phyloP scores from a whole-genome alignment of 768 basidiomycete genomes.

The Termitomyces sp. region DNA sequence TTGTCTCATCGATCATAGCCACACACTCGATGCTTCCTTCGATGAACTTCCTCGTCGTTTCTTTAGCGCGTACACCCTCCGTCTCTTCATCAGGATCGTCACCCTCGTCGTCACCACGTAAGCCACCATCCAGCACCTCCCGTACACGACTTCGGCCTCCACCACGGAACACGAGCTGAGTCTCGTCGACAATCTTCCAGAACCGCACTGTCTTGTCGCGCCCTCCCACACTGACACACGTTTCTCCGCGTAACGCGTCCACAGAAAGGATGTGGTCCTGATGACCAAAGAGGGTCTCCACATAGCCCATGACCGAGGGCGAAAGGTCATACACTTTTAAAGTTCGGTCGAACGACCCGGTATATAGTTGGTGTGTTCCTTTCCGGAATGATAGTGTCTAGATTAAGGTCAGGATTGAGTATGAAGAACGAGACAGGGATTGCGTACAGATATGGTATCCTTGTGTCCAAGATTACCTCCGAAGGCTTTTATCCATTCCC shows the following conservation, averaged over 20 bases:
- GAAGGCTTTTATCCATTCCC: conserved; percentile 78
- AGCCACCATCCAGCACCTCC: conserved; percentile 78
- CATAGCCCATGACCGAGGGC: conserved; percentile 79
- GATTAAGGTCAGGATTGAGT: conserved; percentile 2
- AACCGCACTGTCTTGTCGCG: conserved; percentile 90
- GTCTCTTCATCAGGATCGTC: conserved; percentile 33
- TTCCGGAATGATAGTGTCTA: conserved; percentile 77
- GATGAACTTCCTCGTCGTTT: conserved; percentile 52
- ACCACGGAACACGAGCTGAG: conserved; percentile 92
- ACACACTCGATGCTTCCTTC: conserved; percentile 93
- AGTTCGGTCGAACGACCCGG: conserved; percentile 83
- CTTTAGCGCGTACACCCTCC: conserved; percentile 27
- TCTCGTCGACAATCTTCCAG: conserved; percentile 97
- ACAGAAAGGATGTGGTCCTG: conserved; percentile 83
- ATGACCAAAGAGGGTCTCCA: conserved; percentile 97
- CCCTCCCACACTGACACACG: conserved; percentile 83
- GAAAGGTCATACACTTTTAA: conserved; percentile 81
- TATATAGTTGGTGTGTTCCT: conserved; percentile 71
- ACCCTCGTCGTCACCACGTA: conserved; percentile 61
- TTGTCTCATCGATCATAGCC: conserved; percentile 93
- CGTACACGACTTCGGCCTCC: conserved; percentile 83
- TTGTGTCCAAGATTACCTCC: conserved; percentile 73
- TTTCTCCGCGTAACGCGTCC: conserved; percentile 80
- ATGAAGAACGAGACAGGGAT: not conserved
- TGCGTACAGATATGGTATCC: conserved; percentile 36